Conservation (phyloP, 2,329 filamentous ascomycete genomes). For the Cladosporium sp. region DNA sequence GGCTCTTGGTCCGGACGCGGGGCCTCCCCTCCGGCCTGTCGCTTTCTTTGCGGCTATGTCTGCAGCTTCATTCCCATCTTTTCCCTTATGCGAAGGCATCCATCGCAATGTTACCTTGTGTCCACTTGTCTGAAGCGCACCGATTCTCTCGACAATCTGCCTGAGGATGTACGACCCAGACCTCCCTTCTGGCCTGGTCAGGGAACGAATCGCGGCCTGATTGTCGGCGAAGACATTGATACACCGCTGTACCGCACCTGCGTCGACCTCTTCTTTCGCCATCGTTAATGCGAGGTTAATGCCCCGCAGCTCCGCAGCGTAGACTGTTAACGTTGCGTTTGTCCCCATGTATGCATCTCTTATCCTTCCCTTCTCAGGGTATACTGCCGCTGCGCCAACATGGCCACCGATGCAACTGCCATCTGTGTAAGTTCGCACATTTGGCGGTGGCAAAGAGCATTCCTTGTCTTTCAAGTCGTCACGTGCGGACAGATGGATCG, state of each 20-base stretch:
- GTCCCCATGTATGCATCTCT: not conserved
- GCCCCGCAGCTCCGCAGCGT: not conserved
- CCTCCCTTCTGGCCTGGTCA: not conserved
- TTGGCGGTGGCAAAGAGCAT: too few relatives aligned
- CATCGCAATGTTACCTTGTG: not conserved
- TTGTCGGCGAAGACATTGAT: not conserved
- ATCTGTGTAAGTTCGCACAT: slow-evolving; percentile 12
- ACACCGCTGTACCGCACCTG: not conserved
- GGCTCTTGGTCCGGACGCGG: not conserved
- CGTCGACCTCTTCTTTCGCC: not conserved
- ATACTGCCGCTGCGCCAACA: not conserved
- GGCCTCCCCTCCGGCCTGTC: too few relatives aligned
- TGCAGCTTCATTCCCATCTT: not conserved
- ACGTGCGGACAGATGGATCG: too few relatives aligned
- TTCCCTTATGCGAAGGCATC: not conserved
- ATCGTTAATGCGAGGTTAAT: not conserved
- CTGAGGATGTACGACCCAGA: not conserved
- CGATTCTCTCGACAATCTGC: not conserved
- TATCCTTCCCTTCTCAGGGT: not conserved
- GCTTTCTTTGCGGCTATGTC: not conserved
- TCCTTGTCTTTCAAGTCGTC: too few relatives aligned
- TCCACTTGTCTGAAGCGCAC: not conserved
- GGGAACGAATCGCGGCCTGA: not conserved
- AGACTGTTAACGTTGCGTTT: not conserved
- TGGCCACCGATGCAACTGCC: not conserved